Evolutionary conservation across 805 yeast species (phyloP), one percentile per base, ranked within the genome.

Genomic region (Torulaspora franciscae): DNA sequence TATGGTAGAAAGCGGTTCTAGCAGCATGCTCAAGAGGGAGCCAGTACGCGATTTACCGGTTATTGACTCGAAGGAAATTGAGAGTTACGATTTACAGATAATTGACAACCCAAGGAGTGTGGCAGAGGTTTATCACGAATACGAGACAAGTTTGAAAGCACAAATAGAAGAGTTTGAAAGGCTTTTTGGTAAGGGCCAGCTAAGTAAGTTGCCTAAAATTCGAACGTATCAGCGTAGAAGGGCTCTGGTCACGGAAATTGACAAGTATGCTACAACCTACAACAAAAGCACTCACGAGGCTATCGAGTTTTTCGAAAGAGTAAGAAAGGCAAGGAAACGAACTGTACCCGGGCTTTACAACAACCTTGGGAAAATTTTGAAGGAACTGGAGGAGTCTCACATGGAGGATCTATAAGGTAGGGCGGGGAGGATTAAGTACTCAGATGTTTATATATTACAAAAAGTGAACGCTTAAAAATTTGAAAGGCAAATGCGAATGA

Each of bases 311-410:
- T 66, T 66, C 48, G 69, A 67, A 36, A 56, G 42, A 17, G 49
- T 62, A 37, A 57, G 68, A 48, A 45, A 52, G 6, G 58, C 55
- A 6, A 64, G 60, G n/a, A 62, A 61, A 32, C 62, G 61, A 57
- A 55, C 67, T 0, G 63, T 67, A n/a, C 64, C 70, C 11, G 66
- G 69, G 66, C 45, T 67, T 35, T 67, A 67, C 44, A 67, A 66
- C 46, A 63, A 67, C 7, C 36, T 66, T 5, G 64, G 63, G 10
- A 64, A 61, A 34, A 53, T 62, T 8, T 38, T 62, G 49, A 58
- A 54, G 33, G 64, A 37, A 7, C 27, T 39, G 2, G 37, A 25
- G 23, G 36, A 30, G 11, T 22, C 41, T 10, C 25, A 29, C 6
- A n/a, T 38, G 13, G 32, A 27, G 13, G 27, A 38, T 32, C 14